Conservation (phyloP, 305 asterid species). For the Solanum aculeatissimum region DNA sequence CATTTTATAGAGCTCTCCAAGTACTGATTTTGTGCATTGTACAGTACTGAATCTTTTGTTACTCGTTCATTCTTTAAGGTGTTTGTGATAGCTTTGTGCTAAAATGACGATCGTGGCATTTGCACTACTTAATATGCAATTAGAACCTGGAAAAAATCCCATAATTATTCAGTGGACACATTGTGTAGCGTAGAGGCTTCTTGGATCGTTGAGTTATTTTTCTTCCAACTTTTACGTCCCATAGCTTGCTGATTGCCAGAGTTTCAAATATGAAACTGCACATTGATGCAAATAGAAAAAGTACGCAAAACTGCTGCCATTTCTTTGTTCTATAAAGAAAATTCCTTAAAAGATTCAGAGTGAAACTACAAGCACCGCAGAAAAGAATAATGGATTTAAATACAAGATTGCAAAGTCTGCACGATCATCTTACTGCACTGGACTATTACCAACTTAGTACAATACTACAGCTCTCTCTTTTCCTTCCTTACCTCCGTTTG, state of each 20-base stretch:
- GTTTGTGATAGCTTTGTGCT: not conserved
- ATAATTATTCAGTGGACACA: not conserved
- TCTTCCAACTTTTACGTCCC: not conserved
- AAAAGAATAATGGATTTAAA: not conserved
- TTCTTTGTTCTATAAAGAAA: not conserved
- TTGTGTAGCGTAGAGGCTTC: too few relatives aligned
- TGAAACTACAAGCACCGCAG: not conserved
- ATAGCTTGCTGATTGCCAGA: not conserved
- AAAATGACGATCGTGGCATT: not conserved
- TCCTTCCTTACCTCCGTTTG: not conserved
- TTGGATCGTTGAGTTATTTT: not conserved
- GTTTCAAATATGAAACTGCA: not conserved
- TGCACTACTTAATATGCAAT: not conserved
- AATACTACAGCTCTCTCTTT: not conserved
- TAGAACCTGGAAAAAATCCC: not conserved
- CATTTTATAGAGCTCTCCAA: not conserved
- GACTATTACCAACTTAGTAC: not conserved
- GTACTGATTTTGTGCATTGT: not conserved
- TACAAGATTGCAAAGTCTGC: not conserved
- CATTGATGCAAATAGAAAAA: not conserved
- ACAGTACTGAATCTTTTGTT: not conserved
- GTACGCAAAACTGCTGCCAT: not conserved
- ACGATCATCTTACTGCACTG: not conserved
- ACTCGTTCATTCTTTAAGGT: not conserved
- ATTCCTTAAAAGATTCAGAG: not conserved